Percentiles rank a stretch among this genome's conserved stretches.
phyloP scores from a whole-genome alignment of 148 eudicot species.

The Rhododendron henanense region DNA sequence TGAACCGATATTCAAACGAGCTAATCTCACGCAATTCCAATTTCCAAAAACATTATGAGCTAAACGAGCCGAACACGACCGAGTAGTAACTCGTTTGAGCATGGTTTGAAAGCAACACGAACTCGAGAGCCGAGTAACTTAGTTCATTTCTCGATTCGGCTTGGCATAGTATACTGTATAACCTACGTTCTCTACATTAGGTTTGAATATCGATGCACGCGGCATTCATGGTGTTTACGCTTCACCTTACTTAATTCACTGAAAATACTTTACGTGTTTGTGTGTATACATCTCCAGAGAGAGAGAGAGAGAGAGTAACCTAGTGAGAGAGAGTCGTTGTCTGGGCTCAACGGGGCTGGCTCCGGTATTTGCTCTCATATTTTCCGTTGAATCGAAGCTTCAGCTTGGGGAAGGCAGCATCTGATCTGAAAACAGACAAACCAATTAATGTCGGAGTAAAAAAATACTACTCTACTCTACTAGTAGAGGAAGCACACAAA shows the following conservation, averaged over 20 bases:
- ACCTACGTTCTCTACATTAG: not conserved
- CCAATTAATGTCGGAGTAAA: not conserved
- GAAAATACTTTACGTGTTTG: not conserved
- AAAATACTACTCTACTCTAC: not conserved
- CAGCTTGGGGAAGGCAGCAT: conserved; percentile 11
- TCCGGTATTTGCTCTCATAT: conserved; percentile 50
- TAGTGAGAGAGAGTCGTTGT: conserved; percentile 55
- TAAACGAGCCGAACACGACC: not conserved
- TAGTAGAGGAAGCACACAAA: not conserved
- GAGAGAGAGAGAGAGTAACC: conserved; percentile 27
- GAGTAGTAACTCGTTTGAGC: not conserved
- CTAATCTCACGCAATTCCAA: not conserved
- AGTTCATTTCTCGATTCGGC: not conserved
- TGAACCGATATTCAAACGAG: not conserved
- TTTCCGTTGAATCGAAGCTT: not conserved
- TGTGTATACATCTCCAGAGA: not conserved
- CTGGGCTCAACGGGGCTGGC: conserved; percentile 50
- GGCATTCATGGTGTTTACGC: not conserved
- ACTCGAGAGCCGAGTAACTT: not conserved
- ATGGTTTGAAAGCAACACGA: not conserved
- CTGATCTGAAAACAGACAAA: conserved; percentile 17
- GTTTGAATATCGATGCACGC: not conserved
- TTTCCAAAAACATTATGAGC: not conserved
- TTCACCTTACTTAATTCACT: not conserved
- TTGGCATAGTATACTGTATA: not conserved